A percentile compares a stretch with the other conserved stretches of the same genome.
These are phyloP conservation scores for Silene uniflora DNA, from an alignment of 148 eudicot species.

Conservation along the genomic window DNA sequence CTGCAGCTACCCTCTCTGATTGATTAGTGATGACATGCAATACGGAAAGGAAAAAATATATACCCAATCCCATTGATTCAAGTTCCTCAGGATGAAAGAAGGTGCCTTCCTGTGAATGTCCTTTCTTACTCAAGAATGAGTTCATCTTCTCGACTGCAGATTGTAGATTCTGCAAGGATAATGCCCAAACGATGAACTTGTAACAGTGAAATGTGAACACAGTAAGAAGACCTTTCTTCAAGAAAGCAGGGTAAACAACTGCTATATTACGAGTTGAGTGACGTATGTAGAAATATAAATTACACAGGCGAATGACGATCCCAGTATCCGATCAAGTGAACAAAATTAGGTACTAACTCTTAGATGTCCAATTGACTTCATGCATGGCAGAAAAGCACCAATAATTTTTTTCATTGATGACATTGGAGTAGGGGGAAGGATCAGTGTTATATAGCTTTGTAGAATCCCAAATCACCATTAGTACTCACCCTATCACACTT, in stretches of 20 bases:
- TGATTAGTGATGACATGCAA: background rate
- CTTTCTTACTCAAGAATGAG: constrained; percentile 34
- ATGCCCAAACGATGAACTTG: background rate
- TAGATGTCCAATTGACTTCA: background rate
- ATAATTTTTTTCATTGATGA: background rate
- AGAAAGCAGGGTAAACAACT: background rate
- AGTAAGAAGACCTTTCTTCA: background rate
- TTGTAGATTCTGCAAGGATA: constrained; percentile 50
- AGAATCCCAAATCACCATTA: background rate
- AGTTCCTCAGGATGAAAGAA: constrained; percentile 65
- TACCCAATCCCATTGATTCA: constrained; percentile 68
- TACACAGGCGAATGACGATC: background rate
- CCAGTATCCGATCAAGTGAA: background rate
- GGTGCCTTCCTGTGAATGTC: constrained; percentile 24
- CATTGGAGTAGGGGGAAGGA: background rate
- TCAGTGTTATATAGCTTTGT: background rate
- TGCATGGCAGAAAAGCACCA: background rate
- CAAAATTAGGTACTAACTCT: background rate
- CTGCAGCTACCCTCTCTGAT: background rate
- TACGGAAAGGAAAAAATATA: background rate
- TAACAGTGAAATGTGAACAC: background rate
- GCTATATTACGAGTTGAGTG: background rate
- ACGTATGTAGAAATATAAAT: background rate
- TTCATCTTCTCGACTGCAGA: constrained; percentile 72
- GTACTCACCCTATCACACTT: background rate